Percentiles rank a stretch among this genome's conserved stretches.
These are phyloP conservation scores for Sindora glabra DNA, from an alignment of 306 rosid species.

Conservation along the genomic window DNA sequence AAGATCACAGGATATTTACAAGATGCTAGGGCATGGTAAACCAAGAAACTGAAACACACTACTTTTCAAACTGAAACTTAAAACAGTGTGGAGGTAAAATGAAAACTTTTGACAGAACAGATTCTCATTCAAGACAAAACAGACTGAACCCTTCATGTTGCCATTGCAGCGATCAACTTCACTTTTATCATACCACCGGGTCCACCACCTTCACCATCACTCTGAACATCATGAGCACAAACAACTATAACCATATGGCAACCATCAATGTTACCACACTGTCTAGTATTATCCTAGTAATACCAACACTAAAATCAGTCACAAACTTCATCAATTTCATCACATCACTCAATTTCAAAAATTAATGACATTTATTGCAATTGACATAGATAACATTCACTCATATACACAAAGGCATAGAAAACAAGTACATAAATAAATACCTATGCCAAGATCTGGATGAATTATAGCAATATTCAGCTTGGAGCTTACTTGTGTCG, in stretches of 20 bases:
- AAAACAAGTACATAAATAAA: background rate
- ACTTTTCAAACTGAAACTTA: too few relatives aligned
- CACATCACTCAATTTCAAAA: background rate
- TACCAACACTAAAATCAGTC: background rate
- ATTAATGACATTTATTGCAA: background rate
- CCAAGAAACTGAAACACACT: too few relatives aligned
- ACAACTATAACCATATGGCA: background rate
- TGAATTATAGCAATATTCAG: constrained; percentile 68
- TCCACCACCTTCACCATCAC: too few relatives aligned
- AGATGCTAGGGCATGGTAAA: too few relatives aligned
- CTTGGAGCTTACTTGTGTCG: constrained; percentile 32
- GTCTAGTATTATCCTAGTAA: background rate
- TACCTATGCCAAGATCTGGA: constrained; percentile 95
- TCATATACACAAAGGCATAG: background rate
- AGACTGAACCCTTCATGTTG: background rate
- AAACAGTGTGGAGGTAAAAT: too few relatives aligned
- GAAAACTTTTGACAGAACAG: too few relatives aligned
- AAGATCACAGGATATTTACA: too few relatives aligned
- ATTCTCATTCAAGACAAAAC: background rate
- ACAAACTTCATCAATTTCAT: background rate
- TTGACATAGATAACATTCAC: background rate
- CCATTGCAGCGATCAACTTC: background rate
- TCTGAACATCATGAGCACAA: too few relatives aligned
- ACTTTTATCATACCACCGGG: background rate
- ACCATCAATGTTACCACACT: background rate